Conservation (phyloP, 2,329 filamentous ascomycete species). For the Proliferodiscus dingleyae region DNA sequence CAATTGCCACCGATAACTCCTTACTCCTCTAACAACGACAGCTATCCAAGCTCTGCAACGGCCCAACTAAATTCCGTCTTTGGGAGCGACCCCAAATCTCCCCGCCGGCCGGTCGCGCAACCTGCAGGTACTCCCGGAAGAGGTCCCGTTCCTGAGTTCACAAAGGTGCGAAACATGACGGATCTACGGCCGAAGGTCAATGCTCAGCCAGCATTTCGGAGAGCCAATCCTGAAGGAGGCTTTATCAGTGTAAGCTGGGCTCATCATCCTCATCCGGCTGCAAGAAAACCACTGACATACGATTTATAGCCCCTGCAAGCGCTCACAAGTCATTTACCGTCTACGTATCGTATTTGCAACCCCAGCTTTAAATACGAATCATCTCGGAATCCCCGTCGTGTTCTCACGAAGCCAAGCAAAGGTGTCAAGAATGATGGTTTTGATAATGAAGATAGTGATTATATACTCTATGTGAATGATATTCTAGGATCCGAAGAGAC, state of each 20-base stretch:
- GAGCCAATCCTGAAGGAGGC: constrained; percentile 92
- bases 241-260: constrained; percentile 95
- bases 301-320: constrained; percentile 78
- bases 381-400: constrained; percentile 88
- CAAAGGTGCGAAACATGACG: constrained; percentile 64
- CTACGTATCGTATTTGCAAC: constrained; percentile 98
- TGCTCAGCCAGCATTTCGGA: constrained; percentile 80
- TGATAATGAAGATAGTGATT: constrained; percentile 98
- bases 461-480: constrained; percentile 98
- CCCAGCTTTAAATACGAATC: constrained; percentile 98
- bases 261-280: no score
- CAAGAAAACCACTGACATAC: constrained; percentile 29
- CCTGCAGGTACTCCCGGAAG: constrained; percentile 42
- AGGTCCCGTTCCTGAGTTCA: constrained; percentile 82
- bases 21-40: constrained; percentile 63
- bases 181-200: constrained; percentile 83
- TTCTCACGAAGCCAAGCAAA: constrained; percentile 97
- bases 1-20: constrained; percentile 71
- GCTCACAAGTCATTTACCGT: constrained; percentile 84
- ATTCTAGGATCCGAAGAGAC: constrained; percentile 97
- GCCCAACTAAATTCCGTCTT: constrained; percentile 66
- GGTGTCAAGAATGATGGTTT: constrained; percentile 98
- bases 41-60: constrained; percentile 66
- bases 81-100: constrained; percentile 52
- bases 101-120: constrained; percentile 48